Percentiles rank a stretch among this genome's conserved stretches.
Conservation (phyloP, 2,329 filamentous ascomycete genomes). For the Metarhizium sp. region DNA sequence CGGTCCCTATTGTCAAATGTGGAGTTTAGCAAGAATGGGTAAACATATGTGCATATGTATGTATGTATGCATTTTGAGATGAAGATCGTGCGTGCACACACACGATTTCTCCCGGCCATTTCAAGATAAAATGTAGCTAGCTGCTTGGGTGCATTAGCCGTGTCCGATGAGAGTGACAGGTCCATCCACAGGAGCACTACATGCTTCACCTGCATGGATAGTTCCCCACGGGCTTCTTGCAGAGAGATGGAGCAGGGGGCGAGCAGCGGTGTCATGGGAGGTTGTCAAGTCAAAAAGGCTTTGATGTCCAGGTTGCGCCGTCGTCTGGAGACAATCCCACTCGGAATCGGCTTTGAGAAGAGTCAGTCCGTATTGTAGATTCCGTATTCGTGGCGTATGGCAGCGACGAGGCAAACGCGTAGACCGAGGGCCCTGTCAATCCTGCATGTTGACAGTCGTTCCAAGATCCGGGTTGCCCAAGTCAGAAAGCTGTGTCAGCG, state of each 20-base stretch:
- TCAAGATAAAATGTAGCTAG: no score
- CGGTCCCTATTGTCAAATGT: no score
- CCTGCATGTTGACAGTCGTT: slow-evolving; percentile 10
- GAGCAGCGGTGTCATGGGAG: not conserved
- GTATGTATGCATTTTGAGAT: not conserved
- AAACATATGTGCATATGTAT: not conserved
- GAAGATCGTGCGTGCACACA: no score
- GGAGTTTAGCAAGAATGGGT: no score
- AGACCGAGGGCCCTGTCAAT: slow-evolving; percentile 6
- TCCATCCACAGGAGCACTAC: not conserved
- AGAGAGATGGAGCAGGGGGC: not conserved
- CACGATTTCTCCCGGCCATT: no score
- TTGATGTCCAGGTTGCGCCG: not conserved
- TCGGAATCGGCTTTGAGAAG: not conserved
- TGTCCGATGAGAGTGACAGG: no score
- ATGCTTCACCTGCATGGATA: not conserved
- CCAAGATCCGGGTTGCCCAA: slow-evolving; percentile 6
- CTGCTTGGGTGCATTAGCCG: no score
- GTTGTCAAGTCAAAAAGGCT: not conserved
- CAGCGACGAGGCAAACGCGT: not conserved
- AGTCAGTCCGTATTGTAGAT: not conserved
- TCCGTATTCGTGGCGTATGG: not conserved
- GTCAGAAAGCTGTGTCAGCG: slow-evolving; percentile 15
- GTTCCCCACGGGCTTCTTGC: not conserved
- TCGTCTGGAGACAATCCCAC: not conserved